Base-by-base conservation (phyloP, 1,284 basidiomycete species). In the Cutaneotrichosporon sp. region DNA sequence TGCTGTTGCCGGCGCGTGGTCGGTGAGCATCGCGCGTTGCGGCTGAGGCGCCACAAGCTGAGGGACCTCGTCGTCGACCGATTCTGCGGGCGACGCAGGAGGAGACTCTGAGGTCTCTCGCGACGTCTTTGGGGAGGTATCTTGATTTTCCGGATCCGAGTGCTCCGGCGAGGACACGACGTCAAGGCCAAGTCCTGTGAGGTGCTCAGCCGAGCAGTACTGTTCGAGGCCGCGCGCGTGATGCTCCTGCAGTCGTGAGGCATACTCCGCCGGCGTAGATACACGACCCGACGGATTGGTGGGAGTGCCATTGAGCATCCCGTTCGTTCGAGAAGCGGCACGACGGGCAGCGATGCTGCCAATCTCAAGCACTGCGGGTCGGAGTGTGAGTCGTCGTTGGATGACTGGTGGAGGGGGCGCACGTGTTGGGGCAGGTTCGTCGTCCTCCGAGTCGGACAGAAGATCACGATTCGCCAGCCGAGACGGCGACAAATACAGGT, bases 401-500 rank as follows among this genome's bases (percentile, higher is more conserved):
- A 47, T 20, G 13, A 40, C 26, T 17, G 40, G 42, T 22, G 45
- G 39, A 3, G 41, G 41, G 2, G 36, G 42, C 17, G 30, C 36
- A 9, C 21, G 43, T 10, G 3, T 12, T 17, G 8, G 36, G 17
- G 26, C 22, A 30, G 41, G 43, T 13, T 47, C 53, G 30, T 67
- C 66, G 34, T 65, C 58, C 17, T 69, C 66, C n/a, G 66, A 66
- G 49, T 69, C 68, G 13, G 67, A 62, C 13, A 72, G 53, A 3
- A 72, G 54, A 49, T 70, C 67, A 30, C 72, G 56, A 49, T 73
- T 60, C 8, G 71, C 69, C 10, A 70, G 55, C 18, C 73, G 59
- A 1, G 72, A 74, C 0, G 74, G 73, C 0, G 74, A 76, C 9
- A 76, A 64, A 54, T 76, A 73, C 0, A 76, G 68, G 38, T 71